phyloP scores from a whole-genome alignment of 2,329 filamentous ascomycete species.

The Sporothrix pallida region DNA sequence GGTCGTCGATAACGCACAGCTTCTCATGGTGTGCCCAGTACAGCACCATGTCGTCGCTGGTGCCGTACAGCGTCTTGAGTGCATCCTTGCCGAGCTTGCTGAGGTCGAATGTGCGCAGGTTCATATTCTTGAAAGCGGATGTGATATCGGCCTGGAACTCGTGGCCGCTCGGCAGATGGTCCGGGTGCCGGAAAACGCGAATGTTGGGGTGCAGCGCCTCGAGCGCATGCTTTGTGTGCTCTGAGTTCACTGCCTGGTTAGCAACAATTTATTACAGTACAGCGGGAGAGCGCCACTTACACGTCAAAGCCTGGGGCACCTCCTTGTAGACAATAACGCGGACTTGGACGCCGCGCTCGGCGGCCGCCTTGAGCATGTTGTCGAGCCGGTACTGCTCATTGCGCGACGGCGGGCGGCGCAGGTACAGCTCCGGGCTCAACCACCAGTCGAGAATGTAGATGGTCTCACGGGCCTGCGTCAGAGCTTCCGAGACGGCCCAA shows the following conservation, averaged over 20 bases:
- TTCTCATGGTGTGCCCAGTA: constrained; percentile 97
- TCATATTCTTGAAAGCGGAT: constrained; percentile 58
- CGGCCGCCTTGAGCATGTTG: constrained; percentile 79
- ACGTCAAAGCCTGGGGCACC: constrained; percentile 77
- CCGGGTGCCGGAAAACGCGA: constrained; percentile 86
- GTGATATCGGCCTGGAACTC: constrained; percentile 72
- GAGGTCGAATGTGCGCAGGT: constrained; percentile 57
- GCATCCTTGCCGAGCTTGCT: constrained; percentile 74
- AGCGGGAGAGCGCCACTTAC: constrained; percentile 57
- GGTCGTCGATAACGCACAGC: constrained; percentile 79
- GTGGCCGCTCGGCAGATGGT: constrained; percentile 78
- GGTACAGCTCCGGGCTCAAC: constrained; percentile 86
- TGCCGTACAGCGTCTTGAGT: constrained; percentile 80
- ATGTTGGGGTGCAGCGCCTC: constrained; percentile 83
- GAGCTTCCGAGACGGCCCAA: constrained; percentile 79
- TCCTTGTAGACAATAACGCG: constrained; percentile 94
- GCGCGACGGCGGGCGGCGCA: constrained; percentile 78
- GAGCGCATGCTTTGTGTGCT: constrained; percentile 78
- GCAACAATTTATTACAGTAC: constrained; percentile 43
- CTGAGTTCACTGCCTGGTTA: constrained; percentile 49
- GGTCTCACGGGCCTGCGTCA: constrained; percentile 72
- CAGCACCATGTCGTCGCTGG: constrained; percentile 78
- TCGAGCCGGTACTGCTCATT: constrained; percentile 87
- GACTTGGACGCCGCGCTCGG: constrained; percentile 81
- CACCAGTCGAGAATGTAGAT: constrained; percentile 93